phyloP scores from a whole-genome alignment of 2,329 filamentous ascomycete species.

The Alternaria alternata region DNA sequence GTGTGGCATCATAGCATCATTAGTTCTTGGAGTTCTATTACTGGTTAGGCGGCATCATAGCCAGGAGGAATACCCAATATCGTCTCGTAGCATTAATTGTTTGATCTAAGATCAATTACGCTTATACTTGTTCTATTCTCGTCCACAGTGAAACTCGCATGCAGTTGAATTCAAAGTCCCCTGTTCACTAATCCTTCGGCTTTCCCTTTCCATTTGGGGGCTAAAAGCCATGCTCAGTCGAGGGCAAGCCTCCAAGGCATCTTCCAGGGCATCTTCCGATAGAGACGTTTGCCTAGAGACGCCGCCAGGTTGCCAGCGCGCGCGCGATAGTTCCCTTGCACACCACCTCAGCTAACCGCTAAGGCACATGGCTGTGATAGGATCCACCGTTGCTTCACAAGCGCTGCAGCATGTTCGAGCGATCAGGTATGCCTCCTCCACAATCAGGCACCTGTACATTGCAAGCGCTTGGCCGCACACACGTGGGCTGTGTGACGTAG shows the following conservation, averaged over 20 bases:
- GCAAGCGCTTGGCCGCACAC: constrained; percentile 1
- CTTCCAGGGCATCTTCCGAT: background rate
- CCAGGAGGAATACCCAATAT: constrained; percentile 34
- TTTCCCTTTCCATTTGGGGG: background rate
- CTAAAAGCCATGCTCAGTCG: background rate
- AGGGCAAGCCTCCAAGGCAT: background rate
- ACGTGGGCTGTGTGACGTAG: constrained; percentile 24
- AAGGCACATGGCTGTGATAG: constrained; percentile 9
- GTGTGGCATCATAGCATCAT: constrained; percentile 28
- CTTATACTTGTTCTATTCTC: background rate
- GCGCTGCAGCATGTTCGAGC: constrained; percentile 9
- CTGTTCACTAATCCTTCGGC: background rate
- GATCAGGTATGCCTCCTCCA: constrained; percentile 9
- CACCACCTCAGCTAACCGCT: constrained; percentile 15
- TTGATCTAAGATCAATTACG: constrained; percentile 27
- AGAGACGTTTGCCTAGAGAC: background rate
- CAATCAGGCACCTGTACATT: constrained; percentile 17
- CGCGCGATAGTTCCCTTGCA: constrained; percentile 15
- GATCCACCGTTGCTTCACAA: constrained; percentile 5
- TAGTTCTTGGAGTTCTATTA: constrained; percentile 28
- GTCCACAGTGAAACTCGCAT: constrained; percentile 18
- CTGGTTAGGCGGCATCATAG: constrained; percentile 28
- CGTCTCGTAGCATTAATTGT: constrained; percentile 30
- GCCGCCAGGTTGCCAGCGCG: constrained; percentile 4
- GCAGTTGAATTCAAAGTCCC: background rate